Evolutionary conservation across 176 grass and related monocot species (phyloP).

Genomic region (Oryza australiensis): DNA sequence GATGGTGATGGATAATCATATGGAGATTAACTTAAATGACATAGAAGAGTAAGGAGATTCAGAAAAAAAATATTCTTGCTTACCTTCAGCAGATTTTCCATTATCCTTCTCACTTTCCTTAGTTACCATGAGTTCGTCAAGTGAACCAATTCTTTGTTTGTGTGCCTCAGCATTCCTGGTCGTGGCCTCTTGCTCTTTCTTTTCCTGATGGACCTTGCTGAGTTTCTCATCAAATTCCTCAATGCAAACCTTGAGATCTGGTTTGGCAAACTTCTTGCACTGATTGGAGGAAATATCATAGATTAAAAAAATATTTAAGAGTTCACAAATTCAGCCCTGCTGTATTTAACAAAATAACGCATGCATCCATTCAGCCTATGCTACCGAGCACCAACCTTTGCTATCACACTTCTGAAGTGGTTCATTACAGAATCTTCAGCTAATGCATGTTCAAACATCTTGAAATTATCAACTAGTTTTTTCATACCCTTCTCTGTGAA

Average conservation of each 20-base stretch:
- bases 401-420: constrained; percentile 81
- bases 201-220: constrained; percentile 76
- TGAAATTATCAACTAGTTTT: constrained; percentile 95
- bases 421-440: constrained; percentile 85
- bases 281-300: constrained; percentile 40
- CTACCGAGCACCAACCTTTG: constrained; percentile 71
- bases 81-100: constrained; percentile 53
- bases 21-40: neutral
- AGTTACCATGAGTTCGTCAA: constrained; percentile 53
- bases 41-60: constrained; percentile 13
- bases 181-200: constrained; percentile 82
- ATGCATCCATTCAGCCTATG: constrained; percentile 22
- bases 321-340: neutral
- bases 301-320: constrained; percentile 19
- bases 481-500: constrained; percentile 91
- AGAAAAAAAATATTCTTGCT: constrained; percentile 7
- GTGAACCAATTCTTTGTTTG: constrained; percentile 56
- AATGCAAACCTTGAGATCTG: constrained; percentile 78
- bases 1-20: neutral
- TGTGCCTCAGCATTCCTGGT: constrained; percentile 79
- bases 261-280: constrained; percentile 96
- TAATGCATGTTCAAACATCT: constrained; percentile 85
- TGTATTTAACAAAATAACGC: constrained; percentile 14
- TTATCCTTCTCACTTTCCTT: constrained; percentile 36
- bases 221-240: constrained; percentile 99